Evolutionary conservation across 2,329 filamentous ascomycete species (phyloP), one percentile per base, ranked within the genome.

Genomic region (Microcyclospora tardicrescens): DNA sequence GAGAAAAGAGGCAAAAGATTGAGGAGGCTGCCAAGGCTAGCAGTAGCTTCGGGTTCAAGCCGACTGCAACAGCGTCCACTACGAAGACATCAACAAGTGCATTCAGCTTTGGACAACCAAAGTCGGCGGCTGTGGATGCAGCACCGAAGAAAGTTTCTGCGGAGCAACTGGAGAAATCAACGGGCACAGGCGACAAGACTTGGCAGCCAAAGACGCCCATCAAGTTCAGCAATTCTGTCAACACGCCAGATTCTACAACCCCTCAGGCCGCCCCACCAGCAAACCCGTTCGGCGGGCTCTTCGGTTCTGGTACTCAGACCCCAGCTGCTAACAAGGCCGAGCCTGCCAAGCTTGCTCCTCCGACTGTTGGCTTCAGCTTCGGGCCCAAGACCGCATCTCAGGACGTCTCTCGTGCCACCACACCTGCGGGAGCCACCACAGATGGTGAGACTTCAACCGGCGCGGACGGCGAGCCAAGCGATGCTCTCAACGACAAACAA

Each of bases 191-290:
- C 15, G 64, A 70, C 45, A 59, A 69, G 36, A 69, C 66, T 2
- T 71, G 66, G 66, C 68, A 67, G 44, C 56, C 56, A 6, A 60
- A 62, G 33, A 61, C 58, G 3, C 63, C 66, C 4, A 68, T 71
- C 48, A 68, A 67, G 38, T 70, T 71, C 41, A 60, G 57, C n/a
- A 45, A 44, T 4, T 31, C 28, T 8, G 35, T 39, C 10, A 40
- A 36, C 10, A 39, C 37, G 10, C 16, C 38, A 4, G 37, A 35
- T n/a, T 43, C 43, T 19, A 46, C 46, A 5, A 49, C 47, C 28
- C 42, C 46, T 31, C 38, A 46, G 30, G 43, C 43, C 8, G 11
- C 43, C 24, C 45, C 46, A 14, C 45, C 46, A 15, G 15, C 37
- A 16, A 38, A 40, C 30, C 27, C 39, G n/a, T 45, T 47, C 24